Percentiles rank a stretch among this genome's conserved stretches.
Evolutionary conservation across 257 asterid genomes (phyloP).

Genomic region (Fraxinus americana): DNA sequence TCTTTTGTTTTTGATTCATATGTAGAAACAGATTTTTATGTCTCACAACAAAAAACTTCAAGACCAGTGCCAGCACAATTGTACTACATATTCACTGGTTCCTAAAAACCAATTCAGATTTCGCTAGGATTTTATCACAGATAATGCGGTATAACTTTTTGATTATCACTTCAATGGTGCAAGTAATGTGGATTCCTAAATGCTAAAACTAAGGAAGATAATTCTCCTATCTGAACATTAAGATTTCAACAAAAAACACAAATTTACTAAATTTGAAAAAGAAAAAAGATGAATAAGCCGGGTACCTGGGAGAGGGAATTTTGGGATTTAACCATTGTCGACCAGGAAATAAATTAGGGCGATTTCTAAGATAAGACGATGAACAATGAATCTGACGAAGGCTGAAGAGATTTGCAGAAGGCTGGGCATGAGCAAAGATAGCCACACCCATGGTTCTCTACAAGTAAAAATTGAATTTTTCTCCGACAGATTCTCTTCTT

Average conservation of each 20-base stretch:
- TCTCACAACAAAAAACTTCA: neutral
- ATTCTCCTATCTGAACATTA: neutral
- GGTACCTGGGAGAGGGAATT: slow-evolving; percentile 44
- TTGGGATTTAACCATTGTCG: slow-evolving; percentile 57
- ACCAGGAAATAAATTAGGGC: slow-evolving; percentile 38
- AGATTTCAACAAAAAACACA: neutral
- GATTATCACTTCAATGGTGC: neutral
- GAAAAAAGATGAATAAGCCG: slow-evolving; percentile 1
- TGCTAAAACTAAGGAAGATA: neutral
- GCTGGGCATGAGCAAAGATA: slow-evolving; percentile 45
- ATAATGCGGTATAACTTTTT: neutral
- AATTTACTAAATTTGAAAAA: neutral
- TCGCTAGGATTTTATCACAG: neutral
- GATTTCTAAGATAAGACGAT: slow-evolving; percentile 44
- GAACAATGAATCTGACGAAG: slow-evolving; percentile 40
- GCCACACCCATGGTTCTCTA: slow-evolving; percentile 41
- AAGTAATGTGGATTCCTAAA: neutral
- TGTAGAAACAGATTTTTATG: neutral
- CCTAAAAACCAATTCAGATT: neutral
- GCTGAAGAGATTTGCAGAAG: slow-evolving; percentile 28
- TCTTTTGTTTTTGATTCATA: neutral
- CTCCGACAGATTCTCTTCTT: slow-evolving; percentile 27
- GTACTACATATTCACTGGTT: neutral
- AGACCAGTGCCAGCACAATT: neutral
- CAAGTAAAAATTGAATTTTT: slow-evolving; percentile 12